These are phyloP conservation scores for Starmerella sp. DNA, from an alignment of 805 yeast genomes.

Conservation along the genomic window DNA sequence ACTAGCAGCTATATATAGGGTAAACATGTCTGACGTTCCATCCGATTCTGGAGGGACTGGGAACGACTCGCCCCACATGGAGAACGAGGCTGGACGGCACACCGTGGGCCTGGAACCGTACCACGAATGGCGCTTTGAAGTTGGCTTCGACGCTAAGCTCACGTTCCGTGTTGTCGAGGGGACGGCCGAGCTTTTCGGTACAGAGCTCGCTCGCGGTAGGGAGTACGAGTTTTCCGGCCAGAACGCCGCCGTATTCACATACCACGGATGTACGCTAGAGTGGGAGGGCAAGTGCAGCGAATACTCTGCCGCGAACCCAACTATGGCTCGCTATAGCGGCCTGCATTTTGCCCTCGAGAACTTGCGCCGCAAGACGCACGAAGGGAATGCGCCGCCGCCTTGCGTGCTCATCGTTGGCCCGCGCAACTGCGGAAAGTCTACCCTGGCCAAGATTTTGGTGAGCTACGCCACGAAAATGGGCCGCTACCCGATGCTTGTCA, in stretches of 20 bases:
- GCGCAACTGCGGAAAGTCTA: conserved; percentile 64
- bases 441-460: conserved; percentile 54
- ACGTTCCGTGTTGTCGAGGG: conserved; percentile 51
- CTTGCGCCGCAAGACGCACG: conserved; percentile 28
- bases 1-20: conserved; percentile 3
- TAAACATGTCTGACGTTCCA: not conserved
- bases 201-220: conserved; percentile 68
- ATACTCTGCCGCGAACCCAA: conserved; percentile 61
- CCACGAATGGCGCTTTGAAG: conserved; percentile 71
- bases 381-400: conserved; percentile 34
- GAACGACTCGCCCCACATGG: not conserved
- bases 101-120: conserved; percentile 18
- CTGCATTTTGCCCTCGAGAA: conserved; percentile 68
- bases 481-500: conserved; percentile 59
- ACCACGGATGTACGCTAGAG: conserved; percentile 54
- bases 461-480: conserved; percentile 70
- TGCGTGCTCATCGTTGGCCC: conserved; percentile 54
- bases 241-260: conserved; percentile 46
- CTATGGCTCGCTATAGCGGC: conserved; percentile 52
- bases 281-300: conserved; percentile 36
- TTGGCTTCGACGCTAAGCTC: conserved; percentile 41
- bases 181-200: conserved; percentile 81
- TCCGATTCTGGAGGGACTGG: not conserved
- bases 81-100: not conserved
- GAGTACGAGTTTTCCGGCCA: conserved; percentile 48